Conservation (phyloP, 768 basidiomycete species). For the Pulveroboletus sp. region DNA sequence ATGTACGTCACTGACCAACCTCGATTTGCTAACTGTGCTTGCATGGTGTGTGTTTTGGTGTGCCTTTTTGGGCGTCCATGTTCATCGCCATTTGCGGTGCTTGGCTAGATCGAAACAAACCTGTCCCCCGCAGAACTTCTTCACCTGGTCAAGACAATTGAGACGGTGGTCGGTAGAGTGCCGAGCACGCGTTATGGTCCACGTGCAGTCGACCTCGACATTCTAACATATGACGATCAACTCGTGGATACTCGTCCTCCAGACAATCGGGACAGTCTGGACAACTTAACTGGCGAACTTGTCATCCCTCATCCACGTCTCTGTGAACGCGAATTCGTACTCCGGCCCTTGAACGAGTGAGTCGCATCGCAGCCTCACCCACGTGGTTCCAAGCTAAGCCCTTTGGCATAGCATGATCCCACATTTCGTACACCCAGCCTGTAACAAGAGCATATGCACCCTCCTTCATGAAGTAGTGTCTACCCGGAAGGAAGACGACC, state of each 20-base stretch:
- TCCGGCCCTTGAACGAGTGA: constrained; percentile 86
- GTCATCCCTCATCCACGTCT: constrained; percentile 82
- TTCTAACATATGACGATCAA: constrained; percentile 53
- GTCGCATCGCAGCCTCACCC: background rate
- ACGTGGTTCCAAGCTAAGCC: too few species aligned
- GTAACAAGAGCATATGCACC: constrained; percentile 41
- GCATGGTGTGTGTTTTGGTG: constrained; percentile 55
- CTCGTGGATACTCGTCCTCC: constrained; percentile 53
- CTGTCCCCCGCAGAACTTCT: constrained; percentile 59
- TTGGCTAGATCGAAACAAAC: constrained; percentile 64
- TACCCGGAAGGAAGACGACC: constrained; percentile 25
- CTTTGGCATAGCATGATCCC: too few species aligned
- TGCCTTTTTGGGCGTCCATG: background rate
- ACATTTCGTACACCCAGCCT: constrained; percentile 58
- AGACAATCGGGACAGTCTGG: constrained; percentile 40
- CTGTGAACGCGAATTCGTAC: constrained; percentile 85
- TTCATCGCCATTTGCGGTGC: background rate
- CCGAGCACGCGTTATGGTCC: constrained; percentile 83
- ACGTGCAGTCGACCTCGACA: constrained; percentile 85
- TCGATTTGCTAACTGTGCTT: constrained; percentile 86
- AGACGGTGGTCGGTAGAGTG: constrained; percentile 69
- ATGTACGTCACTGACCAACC: constrained; percentile 96
- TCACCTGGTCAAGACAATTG: constrained; percentile 64
- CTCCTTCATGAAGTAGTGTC: constrained; percentile 43
- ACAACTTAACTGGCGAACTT: constrained; percentile 62